A percentile compares a stretch with the other conserved stretches of the same genome.
Conservation (phyloP, 164 flowering plant genomes). For the Tinospora cordifolia region DNA sequence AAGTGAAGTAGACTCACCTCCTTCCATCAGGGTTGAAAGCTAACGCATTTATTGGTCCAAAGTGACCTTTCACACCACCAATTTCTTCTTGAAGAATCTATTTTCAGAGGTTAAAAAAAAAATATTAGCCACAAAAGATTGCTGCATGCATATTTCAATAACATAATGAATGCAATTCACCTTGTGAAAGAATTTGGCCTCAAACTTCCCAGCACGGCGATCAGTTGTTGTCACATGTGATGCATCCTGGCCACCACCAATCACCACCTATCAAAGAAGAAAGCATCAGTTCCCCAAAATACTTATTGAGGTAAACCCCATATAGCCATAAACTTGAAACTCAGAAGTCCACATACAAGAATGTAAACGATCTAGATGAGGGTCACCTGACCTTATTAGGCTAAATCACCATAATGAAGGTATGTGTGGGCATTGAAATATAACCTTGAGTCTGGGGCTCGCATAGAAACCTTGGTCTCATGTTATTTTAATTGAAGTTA, state of each 20-base stretch:
- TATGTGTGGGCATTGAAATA: background rate
- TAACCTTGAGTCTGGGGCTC: no score
- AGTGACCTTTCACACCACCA: conserved; percentile 93
- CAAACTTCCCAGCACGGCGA: conserved; percentile 96
- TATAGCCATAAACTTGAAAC: background rate
- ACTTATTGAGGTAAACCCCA: background rate
- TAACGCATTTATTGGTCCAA: conserved; percentile 92
- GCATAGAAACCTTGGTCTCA: background rate
- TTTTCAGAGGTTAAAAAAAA: background rate
- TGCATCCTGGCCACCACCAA: conserved; percentile 99
- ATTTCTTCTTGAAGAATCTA: conserved; percentile 86
- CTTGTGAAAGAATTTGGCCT: conserved; percentile 89
- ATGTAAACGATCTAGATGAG: background rate
- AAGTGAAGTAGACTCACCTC: conserved; percentile 37
- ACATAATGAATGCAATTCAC: conserved; percentile 21
- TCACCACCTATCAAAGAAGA: conserved; percentile 51
- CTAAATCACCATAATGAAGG: background rate
- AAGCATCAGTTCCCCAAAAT: background rate
- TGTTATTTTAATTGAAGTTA: no score
- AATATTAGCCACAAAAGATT: background rate
- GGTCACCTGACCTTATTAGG: background rate
- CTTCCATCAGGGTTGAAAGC: conserved; percentile 92
- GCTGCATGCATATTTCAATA: background rate
- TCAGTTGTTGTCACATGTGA: conserved; percentile 81
- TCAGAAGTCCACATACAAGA: background rate